phyloP scores from a whole-genome alignment of 441 rosid genomes.

The Capsella rubella region DNA sequence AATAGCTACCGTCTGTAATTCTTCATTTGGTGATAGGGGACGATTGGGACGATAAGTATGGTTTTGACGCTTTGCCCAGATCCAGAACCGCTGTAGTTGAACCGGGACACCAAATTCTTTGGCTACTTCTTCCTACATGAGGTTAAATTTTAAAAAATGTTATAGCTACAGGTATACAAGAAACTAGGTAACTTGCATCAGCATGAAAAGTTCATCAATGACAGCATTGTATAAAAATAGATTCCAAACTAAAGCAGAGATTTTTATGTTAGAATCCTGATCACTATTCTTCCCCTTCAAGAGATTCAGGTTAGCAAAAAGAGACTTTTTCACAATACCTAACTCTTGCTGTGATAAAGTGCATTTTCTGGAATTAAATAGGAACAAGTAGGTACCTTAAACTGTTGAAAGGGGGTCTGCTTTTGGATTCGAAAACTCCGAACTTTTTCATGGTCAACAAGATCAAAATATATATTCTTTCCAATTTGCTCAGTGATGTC shows the following conservation, averaged over 20 bases:
- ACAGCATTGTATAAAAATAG: not conserved
- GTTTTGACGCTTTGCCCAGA: conserved; percentile 98
- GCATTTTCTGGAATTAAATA: not conserved
- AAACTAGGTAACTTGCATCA: conserved; percentile 17
- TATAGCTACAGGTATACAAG: conserved; percentile 16
- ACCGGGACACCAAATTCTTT: conserved; percentile 92
- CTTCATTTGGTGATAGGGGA: conserved; percentile 84
- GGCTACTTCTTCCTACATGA: conserved; percentile 86
- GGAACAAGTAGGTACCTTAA: conserved; percentile 65
- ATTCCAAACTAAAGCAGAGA: conserved; percentile 2
- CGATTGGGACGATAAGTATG: conserved; percentile 98
- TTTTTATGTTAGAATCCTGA: conserved; percentile 14
- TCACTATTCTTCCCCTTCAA: conserved; percentile 15
- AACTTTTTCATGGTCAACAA: conserved; percentile 96
- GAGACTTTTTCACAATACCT: conserved; percentile 1
- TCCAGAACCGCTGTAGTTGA: conserved; percentile 89
- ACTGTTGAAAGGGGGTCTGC: conserved; percentile 68
- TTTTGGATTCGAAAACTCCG: conserved; percentile 87
- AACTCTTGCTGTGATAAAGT: not conserved
- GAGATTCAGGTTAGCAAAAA: conserved; percentile 7
- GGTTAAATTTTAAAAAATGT: not conserved
- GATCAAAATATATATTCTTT: conserved; percentile 86
- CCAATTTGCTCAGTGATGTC: conserved; percentile 92
- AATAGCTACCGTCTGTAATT: conserved; percentile 73
- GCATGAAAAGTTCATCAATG: not conserved